Evolutionary conservation across 169 alveolate genomes (phyloP), one percentile per base, ranked within the genome.

Genomic region (Cryptosporidium tyzzeri): DNA sequence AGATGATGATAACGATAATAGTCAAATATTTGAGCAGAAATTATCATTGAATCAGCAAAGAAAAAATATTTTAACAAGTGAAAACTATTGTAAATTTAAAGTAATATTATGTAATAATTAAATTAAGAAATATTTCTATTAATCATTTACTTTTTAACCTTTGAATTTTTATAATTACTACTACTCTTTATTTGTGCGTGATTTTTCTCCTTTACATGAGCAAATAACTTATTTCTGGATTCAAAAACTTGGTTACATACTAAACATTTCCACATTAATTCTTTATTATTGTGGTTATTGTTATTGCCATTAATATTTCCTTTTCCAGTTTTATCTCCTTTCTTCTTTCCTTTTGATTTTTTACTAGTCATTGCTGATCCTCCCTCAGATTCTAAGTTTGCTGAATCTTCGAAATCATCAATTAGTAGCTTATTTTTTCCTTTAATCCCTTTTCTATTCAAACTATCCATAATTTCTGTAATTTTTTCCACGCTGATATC

Each of bases 171-270:
- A 51, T 58, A 68, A 21, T 69, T 51, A 48, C 53, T 61, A 31
- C 39, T 84, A 18, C 35, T 84, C 58, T 86, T 86, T 41, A 87
- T 71, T n/a, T 89, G 86, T 21, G 91, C 91, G 51, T 92, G 94
- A 21, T 92, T 91, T 39, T 86, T 84, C 8, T 69, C 84, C 44
- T 92, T 85, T 45, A 92, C 92, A 51, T 92, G 94, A 29, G 69
- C 61, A 86, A 92, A 92, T 53, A 92, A 50, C 67, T 92, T 92
- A 74, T 92, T 92, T 86, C 94, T 80, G 18, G 94, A 92, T 39
- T 80, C 89, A 65, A 80, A 80, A 31, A 39, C 35, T 26, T 65
- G 55, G 37, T 12, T 23, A 62, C 89, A 80, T n/a, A 62, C 74
- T 8, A 80, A 45, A 62, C 89, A 80, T 80, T 62, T 80, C 89